Conservation (phyloP, 192 early-diverging fungal species). For the Spinellus fusiger region DNA sequence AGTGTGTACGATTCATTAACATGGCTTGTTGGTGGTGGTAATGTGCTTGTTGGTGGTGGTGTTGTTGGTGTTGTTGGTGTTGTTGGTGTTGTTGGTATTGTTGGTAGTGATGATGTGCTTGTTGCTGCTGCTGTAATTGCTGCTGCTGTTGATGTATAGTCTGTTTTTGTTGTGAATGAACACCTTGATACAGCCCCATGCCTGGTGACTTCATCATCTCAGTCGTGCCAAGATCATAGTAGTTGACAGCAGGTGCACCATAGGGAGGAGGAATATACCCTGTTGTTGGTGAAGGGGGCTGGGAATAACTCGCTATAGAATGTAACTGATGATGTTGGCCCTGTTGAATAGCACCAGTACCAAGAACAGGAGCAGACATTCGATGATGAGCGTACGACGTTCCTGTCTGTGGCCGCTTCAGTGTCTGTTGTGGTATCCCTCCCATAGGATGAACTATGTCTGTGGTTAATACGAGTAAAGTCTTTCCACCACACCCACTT, state of each 20-base stretch:
- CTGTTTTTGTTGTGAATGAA: neutral
- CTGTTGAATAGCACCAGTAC: neutral
- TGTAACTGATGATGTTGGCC: neutral
- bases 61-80: neutral
- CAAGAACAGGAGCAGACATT: constrained; percentile 11
- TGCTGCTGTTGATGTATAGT: neutral
- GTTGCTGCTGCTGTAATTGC: neutral
- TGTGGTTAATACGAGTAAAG: too few species aligned
- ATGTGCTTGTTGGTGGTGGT: neutral
- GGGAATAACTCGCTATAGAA: constrained; percentile 4
- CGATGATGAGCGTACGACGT: constrained; percentile 9
- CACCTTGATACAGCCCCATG: neutral
- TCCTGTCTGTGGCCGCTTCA: neutral
- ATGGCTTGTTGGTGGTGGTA: neutral
- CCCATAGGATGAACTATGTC: too few species aligned
- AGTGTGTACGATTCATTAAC: neutral
- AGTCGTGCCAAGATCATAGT: neutral
- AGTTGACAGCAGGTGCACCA: neutral
- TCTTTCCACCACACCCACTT: too few species aligned
- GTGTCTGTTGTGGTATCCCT: neutral
- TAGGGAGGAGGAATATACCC: neutral
- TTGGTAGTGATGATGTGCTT: neutral
- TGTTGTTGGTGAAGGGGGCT: constrained; percentile 13
- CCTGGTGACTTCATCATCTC: neutral
- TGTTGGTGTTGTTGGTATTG: neutral